These are phyloP conservation scores for Panicum virgatum DNA, from an alignment of 202 grass and related monocot genomes.

Conservation along the genomic window DNA sequence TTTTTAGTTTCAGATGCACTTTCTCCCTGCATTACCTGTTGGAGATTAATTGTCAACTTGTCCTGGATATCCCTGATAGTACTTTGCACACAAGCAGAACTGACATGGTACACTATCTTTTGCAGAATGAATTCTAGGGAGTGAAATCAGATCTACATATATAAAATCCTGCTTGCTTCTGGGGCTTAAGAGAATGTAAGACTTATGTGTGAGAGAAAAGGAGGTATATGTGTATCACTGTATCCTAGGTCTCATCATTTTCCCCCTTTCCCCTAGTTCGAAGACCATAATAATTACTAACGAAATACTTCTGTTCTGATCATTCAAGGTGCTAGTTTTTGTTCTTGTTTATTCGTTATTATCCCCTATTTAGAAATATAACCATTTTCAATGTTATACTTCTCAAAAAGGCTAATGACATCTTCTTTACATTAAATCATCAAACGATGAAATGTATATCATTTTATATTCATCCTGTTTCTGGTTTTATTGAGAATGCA, in stretches of 20 bases:
- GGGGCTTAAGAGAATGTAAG: not conserved
- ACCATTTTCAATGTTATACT: not conserved
- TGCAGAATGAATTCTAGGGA: slow-evolving; percentile 17
- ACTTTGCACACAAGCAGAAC: slow-evolving; percentile 22
- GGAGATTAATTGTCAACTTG: slow-evolving; percentile 9
- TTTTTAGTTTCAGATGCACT: slow-evolving; percentile 11
- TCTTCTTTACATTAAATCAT: not conserved
- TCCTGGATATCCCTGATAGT: slow-evolving; percentile 2
- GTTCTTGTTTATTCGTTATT: slow-evolving; percentile 7
- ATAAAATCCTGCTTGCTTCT: not conserved
- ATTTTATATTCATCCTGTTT: not conserved
- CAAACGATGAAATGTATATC: not conserved
- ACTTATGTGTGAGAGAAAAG: slow-evolving; percentile 6
- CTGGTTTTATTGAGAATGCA: slow-evolving; percentile 8
- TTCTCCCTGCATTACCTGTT: not conserved
- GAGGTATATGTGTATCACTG: slow-evolving; percentile 18
- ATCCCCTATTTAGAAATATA: not conserved
- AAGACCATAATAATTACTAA: not conserved
- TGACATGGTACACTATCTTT: slow-evolving; percentile 14
- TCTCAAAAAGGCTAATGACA: slow-evolving; percentile 8
- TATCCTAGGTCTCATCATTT: not conserved
- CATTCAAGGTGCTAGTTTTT: not conserved
- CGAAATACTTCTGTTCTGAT: not conserved
- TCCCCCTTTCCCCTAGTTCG: slow-evolving; percentile 11
- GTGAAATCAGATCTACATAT: slow-evolving; percentile 15